A percentile compares a stretch with the other conserved stretches of the same genome.
Evolutionary conservation across 306 rosid genomes (phyloP).

Genomic region (Trifolium repens): DNA sequence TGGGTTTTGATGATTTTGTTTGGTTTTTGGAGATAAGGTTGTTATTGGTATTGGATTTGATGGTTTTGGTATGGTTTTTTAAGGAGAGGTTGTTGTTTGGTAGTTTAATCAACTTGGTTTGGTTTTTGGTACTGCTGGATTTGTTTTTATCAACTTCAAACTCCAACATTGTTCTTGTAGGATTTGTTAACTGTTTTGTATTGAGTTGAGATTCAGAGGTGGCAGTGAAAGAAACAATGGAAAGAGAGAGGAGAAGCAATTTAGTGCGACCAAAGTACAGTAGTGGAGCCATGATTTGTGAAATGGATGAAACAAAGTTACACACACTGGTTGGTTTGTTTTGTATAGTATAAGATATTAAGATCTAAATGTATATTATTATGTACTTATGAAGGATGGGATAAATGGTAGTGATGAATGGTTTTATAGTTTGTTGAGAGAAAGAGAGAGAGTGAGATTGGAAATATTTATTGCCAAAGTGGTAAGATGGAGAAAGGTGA

Average conservation of each 20-base stretch:
- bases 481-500: slow-evolving; percentile 32
- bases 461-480: slow-evolving; percentile 48
- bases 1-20: slow-evolving; percentile 45
- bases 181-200: slow-evolving; percentile 11
- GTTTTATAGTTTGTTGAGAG: slow-evolving; percentile 29
- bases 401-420: slow-evolving; percentile 1
- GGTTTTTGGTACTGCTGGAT: slow-evolving; percentile 51
- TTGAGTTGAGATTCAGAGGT: slow-evolving; percentile 46
- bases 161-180: slow-evolving; percentile 47
- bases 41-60: slow-evolving; percentile 44
- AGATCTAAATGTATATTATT: slow-evolving; percentile 1
- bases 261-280: slow-evolving; percentile 44
- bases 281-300: slow-evolving; percentile 67
- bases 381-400: slow-evolving; percentile 20
- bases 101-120: slow-evolving; percentile 47
- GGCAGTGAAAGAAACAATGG: slow-evolving; percentile 41
- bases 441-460: slow-evolving; percentile 7
- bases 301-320: neutral
- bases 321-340: neutral
- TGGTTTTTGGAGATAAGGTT: slow-evolving; percentile 58
- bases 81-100: slow-evolving; percentile 35
- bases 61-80: slow-evolving; percentile 65
- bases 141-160: slow-evolving; percentile 56
- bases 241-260: slow-evolving; percentile 44
- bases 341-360: neutral